These are phyloP conservation scores for Cytospora mali DNA, from an alignment of 2,329 filamentous ascomycete genomes.

Conservation along the genomic window DNA sequence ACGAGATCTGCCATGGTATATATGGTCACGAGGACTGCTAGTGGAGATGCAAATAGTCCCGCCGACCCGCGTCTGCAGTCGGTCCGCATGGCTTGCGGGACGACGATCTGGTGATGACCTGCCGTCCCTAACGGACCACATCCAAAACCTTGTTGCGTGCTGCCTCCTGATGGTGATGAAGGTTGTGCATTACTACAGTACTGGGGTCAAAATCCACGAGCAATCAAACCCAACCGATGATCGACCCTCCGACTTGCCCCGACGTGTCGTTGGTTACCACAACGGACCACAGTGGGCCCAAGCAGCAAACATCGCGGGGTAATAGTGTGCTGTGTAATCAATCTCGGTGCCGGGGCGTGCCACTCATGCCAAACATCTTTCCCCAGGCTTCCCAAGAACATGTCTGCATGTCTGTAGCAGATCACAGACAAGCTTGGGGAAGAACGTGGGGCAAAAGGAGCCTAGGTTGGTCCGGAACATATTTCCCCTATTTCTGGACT, in stretches of 20 bases:
- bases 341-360: background rate
- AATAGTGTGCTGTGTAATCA: too few relatives aligned
- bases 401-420: too few relatives aligned
- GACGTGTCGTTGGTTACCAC: background rate
- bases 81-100: conserved; percentile 8
- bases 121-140: background rate
- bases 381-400: conserved; percentile 10
- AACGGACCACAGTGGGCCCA: background rate
- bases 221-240: background rate
- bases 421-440: conserved; percentile 15
- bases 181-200: background rate
- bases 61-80: conserved; percentile 17
- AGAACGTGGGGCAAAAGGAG: conserved; percentile 24
- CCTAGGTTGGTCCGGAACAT: conserved; percentile 19
- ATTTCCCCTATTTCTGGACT: conserved; percentile 29
- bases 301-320: conserved; percentile 15
- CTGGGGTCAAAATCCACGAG: background rate
- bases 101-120: conserved; percentile 7
- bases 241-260: conserved; percentile 7
- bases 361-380: conserved; percentile 17
- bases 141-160: background rate
- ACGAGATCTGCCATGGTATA: too few relatives aligned
- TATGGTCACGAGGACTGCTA: conserved; percentile 14
- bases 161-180: background rate
- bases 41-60: conserved; percentile 17